Base-by-base conservation (phyloP, 2,329 filamentous ascomycete genomes). In the Ophiostoma montium region DNA sequence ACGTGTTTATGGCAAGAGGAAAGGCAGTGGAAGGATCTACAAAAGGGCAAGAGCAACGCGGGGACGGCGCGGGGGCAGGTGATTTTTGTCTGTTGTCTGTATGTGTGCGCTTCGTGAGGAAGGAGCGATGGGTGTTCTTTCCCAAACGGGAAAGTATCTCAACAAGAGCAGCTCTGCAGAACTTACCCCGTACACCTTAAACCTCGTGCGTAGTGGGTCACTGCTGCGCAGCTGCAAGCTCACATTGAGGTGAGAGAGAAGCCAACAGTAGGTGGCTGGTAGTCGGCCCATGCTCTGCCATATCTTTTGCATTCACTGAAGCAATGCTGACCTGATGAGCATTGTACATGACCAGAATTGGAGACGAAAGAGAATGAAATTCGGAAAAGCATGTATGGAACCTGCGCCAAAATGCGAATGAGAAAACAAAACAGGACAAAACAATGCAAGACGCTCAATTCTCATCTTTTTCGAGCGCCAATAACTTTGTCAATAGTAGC, bases 401-500 rank as follows among this genome's bases (percentile, higher is more conserved):
- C 23, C 23, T 27, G 23, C 23, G 23, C 23, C 23, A 27, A 27
- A 5, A 27, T 27, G 39, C 30, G 39, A 42, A 42, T 42, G 39
- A 42, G n/a, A 42, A 31, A 16, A 42, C 30, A 30, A 23, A 42
- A 11, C 30, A 8, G 30, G 15, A 15, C 19, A 19, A 12, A 21
- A 39, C 9, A 13, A 21, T 1, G 12, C 16, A 16, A 27, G 12
- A 41, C 15, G n/a, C 15, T 2, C 15, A 5, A 30, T 30, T 30
- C 39, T 2, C 15, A 5, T 16, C 16, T 30, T 23, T 42, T 15
- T 23, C 15, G n/a, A 16, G 39, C 12, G 12, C 70, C 65, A 60
- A 81, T 59, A n/a, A 79, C 69, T 59, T 73, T 77, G 52, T 77
- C 68, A 42, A 75, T 80, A 44, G 80, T 76, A 50, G 74, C 69